Percentiles rank a stretch among this genome's conserved stretches.
These are phyloP conservation scores for Solanum bukasovii DNA, from an alignment of 257 asterid species.

Conservation along the genomic window DNA sequence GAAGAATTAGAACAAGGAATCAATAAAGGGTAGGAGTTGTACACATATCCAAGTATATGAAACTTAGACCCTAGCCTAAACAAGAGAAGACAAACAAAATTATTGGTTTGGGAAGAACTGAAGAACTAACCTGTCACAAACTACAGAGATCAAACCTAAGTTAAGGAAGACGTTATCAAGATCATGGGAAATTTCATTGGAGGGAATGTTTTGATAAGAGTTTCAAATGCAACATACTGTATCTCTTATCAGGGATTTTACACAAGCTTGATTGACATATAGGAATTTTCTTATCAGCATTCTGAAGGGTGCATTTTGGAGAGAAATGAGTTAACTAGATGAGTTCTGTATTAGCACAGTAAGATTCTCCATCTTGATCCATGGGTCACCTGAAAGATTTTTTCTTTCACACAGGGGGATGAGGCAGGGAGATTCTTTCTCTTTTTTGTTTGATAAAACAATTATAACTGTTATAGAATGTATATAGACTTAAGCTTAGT, in stretches of 20 bases:
- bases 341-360: not conserved
- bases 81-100: not conserved
- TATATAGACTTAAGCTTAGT: too few species aligned
- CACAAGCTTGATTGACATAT: not conserved
- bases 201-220: not conserved
- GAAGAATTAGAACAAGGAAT: not conserved
- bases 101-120: not conserved
- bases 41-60: not conserved
- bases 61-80: not conserved
- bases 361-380: not conserved
- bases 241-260: not conserved
- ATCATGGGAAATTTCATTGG: not conserved
- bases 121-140: not conserved
- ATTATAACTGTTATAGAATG: not conserved
- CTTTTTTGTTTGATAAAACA: not conserved
- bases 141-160: not conserved
- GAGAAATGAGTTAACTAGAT: not conserved
- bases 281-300: not conserved
- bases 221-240: not conserved
- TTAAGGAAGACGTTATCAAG: not conserved
- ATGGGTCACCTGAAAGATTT: not conserved
- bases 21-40: not conserved
- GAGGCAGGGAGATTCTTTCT: not conserved
- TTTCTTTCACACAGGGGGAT: not conserved
- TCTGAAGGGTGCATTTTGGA: not conserved